phyloP scores from a whole-genome alignment of 2,329 filamentous ascomycete genomes.

The Calonectria montana region DNA sequence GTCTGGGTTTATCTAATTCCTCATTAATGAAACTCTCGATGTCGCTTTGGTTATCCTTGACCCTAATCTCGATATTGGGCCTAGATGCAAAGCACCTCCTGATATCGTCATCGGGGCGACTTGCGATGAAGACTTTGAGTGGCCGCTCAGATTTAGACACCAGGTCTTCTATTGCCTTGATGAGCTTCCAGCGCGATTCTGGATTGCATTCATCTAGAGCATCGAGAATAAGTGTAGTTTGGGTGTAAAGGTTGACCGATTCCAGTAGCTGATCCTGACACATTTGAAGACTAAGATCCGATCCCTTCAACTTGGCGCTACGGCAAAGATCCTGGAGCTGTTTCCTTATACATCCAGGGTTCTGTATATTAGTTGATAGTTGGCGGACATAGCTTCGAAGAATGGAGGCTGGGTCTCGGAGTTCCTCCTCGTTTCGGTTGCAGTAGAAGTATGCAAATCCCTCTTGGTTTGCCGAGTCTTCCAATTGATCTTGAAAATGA shows the following conservation, averaged over 20 bases:
- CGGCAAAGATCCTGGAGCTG: background rate
- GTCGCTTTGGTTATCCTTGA: background rate
- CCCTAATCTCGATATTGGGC: background rate
- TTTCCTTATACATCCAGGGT: background rate
- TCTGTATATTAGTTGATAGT: background rate
- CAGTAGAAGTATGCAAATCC: constrained; percentile 13
- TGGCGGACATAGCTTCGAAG: constrained; percentile 10
- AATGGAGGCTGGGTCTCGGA: background rate
- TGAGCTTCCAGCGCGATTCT: background rate
- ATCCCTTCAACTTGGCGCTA: background rate
- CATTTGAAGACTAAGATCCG: background rate
- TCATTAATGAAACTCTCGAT: constrained; percentile 1
- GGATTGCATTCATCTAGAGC: constrained; percentile 4
- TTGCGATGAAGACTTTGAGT: background rate
- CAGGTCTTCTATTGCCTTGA: background rate
- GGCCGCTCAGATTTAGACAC: background rate
- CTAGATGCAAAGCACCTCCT: background rate
- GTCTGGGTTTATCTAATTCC: background rate
- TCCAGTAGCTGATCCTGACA: background rate
- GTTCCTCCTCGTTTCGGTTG: background rate
- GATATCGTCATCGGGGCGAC: background rate
- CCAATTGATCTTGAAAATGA: background rate
- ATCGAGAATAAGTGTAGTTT: background rate
- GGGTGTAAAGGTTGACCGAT: background rate
- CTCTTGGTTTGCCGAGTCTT: background rate